Evolutionary conservation across 257 asterid genomes (phyloP).

Genomic region (Ilex aquifolium): DNA sequence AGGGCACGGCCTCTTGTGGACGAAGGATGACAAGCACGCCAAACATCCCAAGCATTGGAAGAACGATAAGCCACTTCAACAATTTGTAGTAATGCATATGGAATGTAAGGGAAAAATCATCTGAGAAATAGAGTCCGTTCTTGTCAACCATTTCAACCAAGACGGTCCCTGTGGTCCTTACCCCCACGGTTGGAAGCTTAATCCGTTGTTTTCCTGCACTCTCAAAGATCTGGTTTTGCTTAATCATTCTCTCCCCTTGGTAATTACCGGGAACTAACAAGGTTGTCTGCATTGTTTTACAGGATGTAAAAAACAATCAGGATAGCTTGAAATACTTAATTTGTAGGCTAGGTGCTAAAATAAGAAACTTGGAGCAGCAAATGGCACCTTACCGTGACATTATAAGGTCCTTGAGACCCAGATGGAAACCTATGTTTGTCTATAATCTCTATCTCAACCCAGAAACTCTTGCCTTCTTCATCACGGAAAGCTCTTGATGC

Average conservation of each 20-base stretch:
- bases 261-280: conserved; percentile 96
- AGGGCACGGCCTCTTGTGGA: conserved; percentile 89
- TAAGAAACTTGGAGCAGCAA: not conserved
- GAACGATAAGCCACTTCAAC: conserved; percentile 89
- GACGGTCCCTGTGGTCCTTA: conserved; percentile 85
- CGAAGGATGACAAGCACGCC: conserved; percentile 83
- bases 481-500: conserved; percentile 92
- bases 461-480: conserved; percentile 96
- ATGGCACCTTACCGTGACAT: conserved; percentile 62
- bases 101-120: conserved; percentile 89
- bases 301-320: not conserved
- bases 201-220: conserved; percentile 65
- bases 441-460: conserved; percentile 87
- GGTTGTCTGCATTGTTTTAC: conserved; percentile 47
- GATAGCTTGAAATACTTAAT: not conserved
- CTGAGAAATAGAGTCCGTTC: conserved; percentile 81
- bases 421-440: conserved; percentile 79
- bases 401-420: conserved; percentile 91
- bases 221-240: conserved; percentile 51
- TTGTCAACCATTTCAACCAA: conserved; percentile 93
- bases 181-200: conserved; percentile 82
- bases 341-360: not conserved
- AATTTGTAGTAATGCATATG: conserved; percentile 85
- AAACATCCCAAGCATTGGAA: conserved; percentile 98
- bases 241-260: conserved; percentile 93